Base-by-base conservation (phyloP, 192 early-diverging fungal species). In the Podila clonocystis region DNA sequence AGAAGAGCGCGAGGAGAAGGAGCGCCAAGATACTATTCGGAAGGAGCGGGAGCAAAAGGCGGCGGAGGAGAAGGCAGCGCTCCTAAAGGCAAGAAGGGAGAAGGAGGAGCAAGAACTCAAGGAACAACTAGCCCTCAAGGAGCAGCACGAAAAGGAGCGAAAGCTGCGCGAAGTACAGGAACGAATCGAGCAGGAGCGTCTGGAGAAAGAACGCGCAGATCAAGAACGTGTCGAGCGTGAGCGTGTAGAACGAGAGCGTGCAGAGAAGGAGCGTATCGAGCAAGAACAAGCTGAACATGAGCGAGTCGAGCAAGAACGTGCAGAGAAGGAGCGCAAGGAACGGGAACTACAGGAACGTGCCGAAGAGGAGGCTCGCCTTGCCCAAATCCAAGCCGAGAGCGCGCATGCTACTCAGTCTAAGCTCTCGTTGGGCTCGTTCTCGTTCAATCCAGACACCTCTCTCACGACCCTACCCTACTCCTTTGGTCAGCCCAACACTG, bases 361-460 rank as follows among this genome's bases (percentile, higher is more conserved):
- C 29, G 72, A 67, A n/a, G 62, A 68, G 64, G 62, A 74, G 22
- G 72, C 63, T 2, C 62, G 59, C 28, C 38, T 75, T 45, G 69
- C 65, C 11, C 68, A 75, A 52, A 36, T 50, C 49, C 72, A 50
- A 12, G 31, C 30, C 12, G 59, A 61, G 19, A 33, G 28, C 12
- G 17, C 9, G 13, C 34, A 30, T 26, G 26, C 29, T 20, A 31
- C 26, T 15, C 15, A 60, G 19, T 70, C 77, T 41, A 61, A 30
- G 33, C 22, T 80, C 4, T 64, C 77, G n/a, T 36, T 80, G 30
- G 77, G 77, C 26, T 80, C 77, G 9, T 80, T 80, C 49, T 64
- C 77, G 6, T 80, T 80, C 71, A 73, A 80, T 36, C 77, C 77
- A 11, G 71, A 80, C 58, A 38, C 71, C 2, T 69, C 77, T 0